phyloP scores from a whole-genome alignment of 2,329 filamentous ascomycete genomes.

The Penicillium sp. region DNA sequence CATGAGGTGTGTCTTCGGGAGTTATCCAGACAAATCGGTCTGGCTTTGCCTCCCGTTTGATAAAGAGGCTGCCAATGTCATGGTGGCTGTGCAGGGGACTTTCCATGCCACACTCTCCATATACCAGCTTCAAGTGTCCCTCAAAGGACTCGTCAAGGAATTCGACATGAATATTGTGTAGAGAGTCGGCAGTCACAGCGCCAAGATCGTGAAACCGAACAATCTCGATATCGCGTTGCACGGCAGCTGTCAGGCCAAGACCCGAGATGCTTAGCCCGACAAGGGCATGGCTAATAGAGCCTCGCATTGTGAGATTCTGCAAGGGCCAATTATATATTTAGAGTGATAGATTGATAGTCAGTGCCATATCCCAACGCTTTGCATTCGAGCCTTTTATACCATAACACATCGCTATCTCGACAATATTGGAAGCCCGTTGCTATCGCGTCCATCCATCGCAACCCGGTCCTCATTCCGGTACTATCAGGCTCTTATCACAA shows the following conservation, averaged over 20 bases:
- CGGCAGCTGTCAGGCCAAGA: slow-evolving; percentile 12
- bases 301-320: slow-evolving; percentile 13
- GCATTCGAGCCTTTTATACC: background rate
- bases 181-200: slow-evolving; percentile 45
- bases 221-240: slow-evolving; percentile 14
- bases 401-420: background rate
- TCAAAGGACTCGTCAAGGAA: slow-evolving; percentile 50
- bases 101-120: slow-evolving; percentile 53
- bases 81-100: slow-evolving; percentile 49
- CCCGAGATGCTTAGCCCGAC: slow-evolving; percentile 16
- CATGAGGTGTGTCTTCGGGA: slow-evolving; percentile 37
- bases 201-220: slow-evolving; percentile 41
- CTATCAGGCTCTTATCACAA: slow-evolving; percentile 5
- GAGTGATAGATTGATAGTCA: background rate
- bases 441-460: background rate
- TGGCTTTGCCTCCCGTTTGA: slow-evolving; percentile 47
- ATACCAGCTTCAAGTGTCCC: slow-evolving; percentile 53
- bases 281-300: slow-evolving; percentile 13
- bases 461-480: background rate
- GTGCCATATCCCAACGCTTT: background rate
- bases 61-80: slow-evolving; percentile 50
- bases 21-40: slow-evolving; percentile 53
- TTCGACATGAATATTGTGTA: slow-evolving; percentile 58
- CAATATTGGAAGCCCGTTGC: background rate
- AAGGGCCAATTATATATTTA: no score